Base-by-base conservation (phyloP, 805 yeast species). In the Starmera amethionina region DNA sequence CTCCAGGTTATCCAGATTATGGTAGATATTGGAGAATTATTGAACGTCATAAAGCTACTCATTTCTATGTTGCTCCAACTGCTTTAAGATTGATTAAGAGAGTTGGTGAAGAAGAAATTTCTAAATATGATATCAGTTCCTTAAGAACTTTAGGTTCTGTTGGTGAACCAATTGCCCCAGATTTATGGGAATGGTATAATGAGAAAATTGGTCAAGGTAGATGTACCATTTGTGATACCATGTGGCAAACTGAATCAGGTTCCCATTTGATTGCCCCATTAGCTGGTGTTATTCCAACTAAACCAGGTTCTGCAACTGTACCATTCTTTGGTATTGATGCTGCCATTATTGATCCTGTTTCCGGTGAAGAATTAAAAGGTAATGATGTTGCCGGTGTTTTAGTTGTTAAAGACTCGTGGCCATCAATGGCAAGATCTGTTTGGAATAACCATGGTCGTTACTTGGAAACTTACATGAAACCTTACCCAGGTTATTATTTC, bases 231-330 rank as follows among this genome's bases (percentile, higher is more conserved):
- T 70, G 81, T 54, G 95, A 84, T 63, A 84, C 95, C 31, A 83
- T 82, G 69, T 84, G 94, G 94, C 89, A 82, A 68, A 84, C 95
- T 4, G 95, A 84, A 63, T 76, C 86, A 13, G 93, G 93, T 35
- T 77, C 89, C 37, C 93, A 83, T 57, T 66, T 84, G 56, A 75
- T 84, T 44, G 73, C 88, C 33, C 88, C 90, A 44, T 59, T 84
- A 44, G 87, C 93, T 37, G 81, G 79, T 51, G 72, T 81, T 33
- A 77, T 85, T 19, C 87, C 90, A 51, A 79, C 80, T 58, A 84
- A 84, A 60, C 89, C 94, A 12, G 94, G 95, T 42, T 77, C 87
- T 35, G 93, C 93, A 3, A 78, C 90, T 5, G 73, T 82, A 57
- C 94, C 94, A 46, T 80, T 84, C 65, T 82, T 84, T 55, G 95